Conservation (phyloP, 2,329 filamentous ascomycete genomes). For the Aspergillus sergii region DNA sequence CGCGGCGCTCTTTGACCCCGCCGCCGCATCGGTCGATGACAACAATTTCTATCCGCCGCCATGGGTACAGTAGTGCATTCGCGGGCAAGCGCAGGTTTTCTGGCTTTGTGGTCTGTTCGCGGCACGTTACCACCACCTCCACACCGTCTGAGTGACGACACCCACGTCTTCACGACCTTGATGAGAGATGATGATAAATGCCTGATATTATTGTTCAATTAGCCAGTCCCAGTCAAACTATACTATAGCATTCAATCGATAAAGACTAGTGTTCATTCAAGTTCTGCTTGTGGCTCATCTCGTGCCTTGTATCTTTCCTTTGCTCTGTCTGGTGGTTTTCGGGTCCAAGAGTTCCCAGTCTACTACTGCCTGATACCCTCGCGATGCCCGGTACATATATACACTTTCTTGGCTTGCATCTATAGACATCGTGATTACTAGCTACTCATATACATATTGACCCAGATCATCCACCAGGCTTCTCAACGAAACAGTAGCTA, state of each 20-base stretch:
- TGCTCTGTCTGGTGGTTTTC: not conserved
- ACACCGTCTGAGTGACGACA: slow-evolving; percentile 37
- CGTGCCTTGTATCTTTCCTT: not conserved
- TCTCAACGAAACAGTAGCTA: not conserved
- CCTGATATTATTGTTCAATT: slow-evolving; percentile 36
- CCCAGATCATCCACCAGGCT: not conserved
- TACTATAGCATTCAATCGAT: slow-evolving; percentile 37
- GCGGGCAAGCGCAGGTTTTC: slow-evolving; percentile 12
- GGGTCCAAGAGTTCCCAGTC: not conserved
- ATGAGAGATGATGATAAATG: slow-evolving; percentile 50
- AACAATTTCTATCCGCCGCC: slow-evolving; percentile 29
- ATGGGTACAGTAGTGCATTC: slow-evolving; percentile 31
- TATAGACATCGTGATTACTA: not conserved
- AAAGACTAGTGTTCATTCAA: slow-evolving; percentile 18
- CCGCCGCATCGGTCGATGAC: slow-evolving; percentile 33
- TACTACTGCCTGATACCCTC: not conserved
- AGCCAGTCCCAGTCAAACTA: slow-evolving; percentile 36
- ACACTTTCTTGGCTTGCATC: not conserved
- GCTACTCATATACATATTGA: not conserved
- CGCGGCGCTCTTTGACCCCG: slow-evolving; percentile 34
- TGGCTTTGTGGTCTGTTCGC: slow-evolving; percentile 28
- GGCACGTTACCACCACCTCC: slow-evolving; percentile 42
- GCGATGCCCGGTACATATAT: not conserved
- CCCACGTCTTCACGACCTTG: slow-evolving; percentile 42
- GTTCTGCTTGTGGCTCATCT: not conserved